Conservation (phyloP, 306 rosid species). For the Ormosia semicastrata region DNA sequence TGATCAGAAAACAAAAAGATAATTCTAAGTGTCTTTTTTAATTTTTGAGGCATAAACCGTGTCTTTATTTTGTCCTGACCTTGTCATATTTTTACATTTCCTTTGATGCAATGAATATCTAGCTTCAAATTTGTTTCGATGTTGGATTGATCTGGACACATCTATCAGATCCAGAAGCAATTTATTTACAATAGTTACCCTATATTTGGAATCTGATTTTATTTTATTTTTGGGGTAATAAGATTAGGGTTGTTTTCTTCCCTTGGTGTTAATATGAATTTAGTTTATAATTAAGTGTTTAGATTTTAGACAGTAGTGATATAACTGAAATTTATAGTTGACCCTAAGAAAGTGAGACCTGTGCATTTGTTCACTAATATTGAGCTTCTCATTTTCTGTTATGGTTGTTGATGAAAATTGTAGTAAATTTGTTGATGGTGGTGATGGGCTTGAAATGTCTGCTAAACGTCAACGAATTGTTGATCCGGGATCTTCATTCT, state of each 20-base stretch:
- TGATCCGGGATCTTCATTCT: constrained; percentile 79
- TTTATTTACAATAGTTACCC: background rate
- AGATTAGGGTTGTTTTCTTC: background rate
- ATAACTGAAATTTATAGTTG: background rate
- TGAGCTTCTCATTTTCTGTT: constrained; percentile 20
- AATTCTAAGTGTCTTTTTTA: background rate
- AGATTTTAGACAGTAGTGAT: background rate
- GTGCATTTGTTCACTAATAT: constrained; percentile 11
- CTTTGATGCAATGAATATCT: background rate
- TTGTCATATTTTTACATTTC: background rate
- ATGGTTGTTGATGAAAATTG: constrained; percentile 24
- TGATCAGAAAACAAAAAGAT: background rate
- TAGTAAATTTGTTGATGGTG: constrained; percentile 65
- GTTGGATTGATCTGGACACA: background rate
- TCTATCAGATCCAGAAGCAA: background rate
- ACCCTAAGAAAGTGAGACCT: background rate
- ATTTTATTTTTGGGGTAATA: background rate
- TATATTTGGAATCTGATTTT: background rate
- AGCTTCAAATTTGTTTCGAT: background rate
- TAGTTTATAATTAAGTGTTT: background rate
- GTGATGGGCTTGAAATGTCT: constrained; percentile 93
- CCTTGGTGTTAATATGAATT: background rate
- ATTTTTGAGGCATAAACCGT: background rate
- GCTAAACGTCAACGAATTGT: constrained; percentile 83
- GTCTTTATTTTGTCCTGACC: background rate